phyloP scores from a whole-genome alignment of 1,284 basidiomycete genomes.

The Peniophora sp. region DNA sequence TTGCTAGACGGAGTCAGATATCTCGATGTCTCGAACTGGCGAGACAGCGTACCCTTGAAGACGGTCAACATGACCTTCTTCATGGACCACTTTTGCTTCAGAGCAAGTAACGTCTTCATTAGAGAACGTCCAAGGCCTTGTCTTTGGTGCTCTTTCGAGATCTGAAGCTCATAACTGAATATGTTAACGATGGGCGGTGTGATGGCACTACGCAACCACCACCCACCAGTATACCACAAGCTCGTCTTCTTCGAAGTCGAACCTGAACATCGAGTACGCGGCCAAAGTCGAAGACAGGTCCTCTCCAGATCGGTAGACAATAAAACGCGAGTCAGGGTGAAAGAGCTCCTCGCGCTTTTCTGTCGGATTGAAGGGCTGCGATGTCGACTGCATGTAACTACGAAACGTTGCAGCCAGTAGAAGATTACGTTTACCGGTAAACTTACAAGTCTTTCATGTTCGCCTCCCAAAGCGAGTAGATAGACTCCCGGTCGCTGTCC shows the following conservation, averaged over 20 bases:
- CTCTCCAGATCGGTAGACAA: conserved; percentile 31
- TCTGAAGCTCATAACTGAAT: conserved; percentile 71
- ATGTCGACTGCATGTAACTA: conserved; percentile 43
- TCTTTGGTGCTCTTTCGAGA: conserved; percentile 33
- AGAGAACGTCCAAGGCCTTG: conserved; percentile 51
- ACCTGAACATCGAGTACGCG: conserved; percentile 64
- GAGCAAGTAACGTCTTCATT: conserved; percentile 36
- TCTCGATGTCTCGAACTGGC: too few species aligned
- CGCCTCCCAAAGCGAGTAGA: conserved; percentile 47
- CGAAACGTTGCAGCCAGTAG: background rate
- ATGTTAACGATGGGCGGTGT: background rate
- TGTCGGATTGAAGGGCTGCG: conserved; percentile 59
- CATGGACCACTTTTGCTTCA: conserved; percentile 51
- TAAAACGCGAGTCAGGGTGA: conserved; percentile 46
- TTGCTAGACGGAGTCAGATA: too few species aligned
- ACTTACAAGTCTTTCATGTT: conserved; percentile 53
- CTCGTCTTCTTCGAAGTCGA: conserved; percentile 54
- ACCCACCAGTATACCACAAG: conserved; percentile 61
- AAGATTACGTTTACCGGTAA: background rate
- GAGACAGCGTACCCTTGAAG: conserved; percentile 45
- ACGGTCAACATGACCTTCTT: conserved; percentile 66
- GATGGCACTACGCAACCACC: background rate
- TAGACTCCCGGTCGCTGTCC: conserved; percentile 25
- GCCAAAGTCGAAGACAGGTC: conserved; percentile 20
- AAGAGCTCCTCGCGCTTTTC: conserved; percentile 56